Conservation (phyloP, 1,139 yeast species). For the Petasospora fabianii region DNA sequence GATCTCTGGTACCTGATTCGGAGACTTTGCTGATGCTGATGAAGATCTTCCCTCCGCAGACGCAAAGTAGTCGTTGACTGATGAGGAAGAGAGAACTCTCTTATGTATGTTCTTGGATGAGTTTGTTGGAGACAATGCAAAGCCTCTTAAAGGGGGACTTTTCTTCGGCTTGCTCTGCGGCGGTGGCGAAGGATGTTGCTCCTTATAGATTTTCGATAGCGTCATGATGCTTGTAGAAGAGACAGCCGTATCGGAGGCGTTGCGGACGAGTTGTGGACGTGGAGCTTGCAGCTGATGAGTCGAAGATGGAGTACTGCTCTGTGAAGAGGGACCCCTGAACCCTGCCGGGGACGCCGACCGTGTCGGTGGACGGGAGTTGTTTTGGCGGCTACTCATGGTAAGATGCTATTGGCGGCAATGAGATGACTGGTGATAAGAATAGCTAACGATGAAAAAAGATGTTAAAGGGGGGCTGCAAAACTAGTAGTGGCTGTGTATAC, state of each 20-base stretch:
- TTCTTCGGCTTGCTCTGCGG: constrained; percentile 1
- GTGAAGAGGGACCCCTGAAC: constrained; percentile 3
- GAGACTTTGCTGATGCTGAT: neutral
- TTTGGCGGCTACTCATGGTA: neutral
- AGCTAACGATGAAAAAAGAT: too few species aligned
- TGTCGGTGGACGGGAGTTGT: neutral
- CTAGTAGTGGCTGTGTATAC: too few species aligned
- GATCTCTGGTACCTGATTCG: neutral
- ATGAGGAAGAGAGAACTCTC: constrained; percentile 24
- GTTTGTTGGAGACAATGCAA: constrained; percentile 1
- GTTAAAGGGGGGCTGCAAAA: too few species aligned
- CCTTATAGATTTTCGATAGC: constrained; percentile 23
- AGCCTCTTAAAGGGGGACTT: constrained; percentile 10
- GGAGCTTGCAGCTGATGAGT: neutral
- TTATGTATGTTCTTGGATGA: constrained; percentile 23
- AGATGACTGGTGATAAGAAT: too few species aligned
- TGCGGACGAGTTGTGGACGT: constrained; percentile 8
- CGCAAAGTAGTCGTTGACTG: constrained; percentile 19
- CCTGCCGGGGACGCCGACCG: neutral
- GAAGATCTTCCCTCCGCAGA: constrained; percentile 3
- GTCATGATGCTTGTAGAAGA: constrained; percentile 25
- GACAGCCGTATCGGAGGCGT: constrained; percentile 6
- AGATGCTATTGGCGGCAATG: too few species aligned
- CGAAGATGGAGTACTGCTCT: constrained; percentile 3
- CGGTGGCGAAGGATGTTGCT: constrained; percentile 10